Conservation (phyloP, 331 rosid species). For the Pyrus hybrid region DNA sequence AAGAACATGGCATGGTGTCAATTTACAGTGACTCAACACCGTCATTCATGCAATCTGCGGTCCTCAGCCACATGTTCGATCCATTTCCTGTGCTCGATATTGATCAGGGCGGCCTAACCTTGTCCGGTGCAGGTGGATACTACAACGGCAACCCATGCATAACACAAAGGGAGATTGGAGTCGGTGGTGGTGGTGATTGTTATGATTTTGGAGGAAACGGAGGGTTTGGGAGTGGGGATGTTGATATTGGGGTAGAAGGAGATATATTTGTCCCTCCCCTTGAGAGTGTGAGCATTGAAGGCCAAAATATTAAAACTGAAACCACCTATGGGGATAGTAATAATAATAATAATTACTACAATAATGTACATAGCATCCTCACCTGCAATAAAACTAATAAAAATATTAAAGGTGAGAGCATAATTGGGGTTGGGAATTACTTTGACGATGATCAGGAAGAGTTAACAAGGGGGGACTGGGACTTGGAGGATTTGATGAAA, state of each 20-base stretch:
- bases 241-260: slow-evolving; percentile 21
- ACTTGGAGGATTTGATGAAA: slow-evolving; percentile 73
- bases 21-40: slow-evolving; percentile 32
- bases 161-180: slow-evolving; percentile 17
- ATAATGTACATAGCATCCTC: slow-evolving; percentile 21
- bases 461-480: slow-evolving; percentile 65
- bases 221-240: slow-evolving; percentile 18
- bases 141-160: slow-evolving; percentile 25
- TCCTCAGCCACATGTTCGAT: slow-evolving; percentile 36
- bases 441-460: slow-evolving; percentile 33
- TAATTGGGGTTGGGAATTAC: slow-evolving; percentile 39
- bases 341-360: slow-evolving; percentile 21
- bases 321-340: neutral
- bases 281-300: slow-evolving; percentile 39
- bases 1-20: slow-evolving; percentile 34
- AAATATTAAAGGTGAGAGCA: slow-evolving; percentile 25
- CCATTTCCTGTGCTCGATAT: slow-evolving; percentile 25
- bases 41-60: slow-evolving; percentile 23
- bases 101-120: slow-evolving; percentile 21
- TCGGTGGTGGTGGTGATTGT: slow-evolving; percentile 4
- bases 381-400: slow-evolving; percentile 10
- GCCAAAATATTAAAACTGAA: slow-evolving; percentile 31
- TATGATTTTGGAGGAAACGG: slow-evolving; percentile 27
- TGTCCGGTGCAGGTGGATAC: slow-evolving; percentile 22
- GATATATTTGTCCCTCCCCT: slow-evolving; percentile 57